Percentiles rank a stretch among this genome's conserved stretches.
These are phyloP conservation scores for Actinidia arguta DNA, from an alignment of 179 eudicot genomes.

Conservation along the genomic window DNA sequence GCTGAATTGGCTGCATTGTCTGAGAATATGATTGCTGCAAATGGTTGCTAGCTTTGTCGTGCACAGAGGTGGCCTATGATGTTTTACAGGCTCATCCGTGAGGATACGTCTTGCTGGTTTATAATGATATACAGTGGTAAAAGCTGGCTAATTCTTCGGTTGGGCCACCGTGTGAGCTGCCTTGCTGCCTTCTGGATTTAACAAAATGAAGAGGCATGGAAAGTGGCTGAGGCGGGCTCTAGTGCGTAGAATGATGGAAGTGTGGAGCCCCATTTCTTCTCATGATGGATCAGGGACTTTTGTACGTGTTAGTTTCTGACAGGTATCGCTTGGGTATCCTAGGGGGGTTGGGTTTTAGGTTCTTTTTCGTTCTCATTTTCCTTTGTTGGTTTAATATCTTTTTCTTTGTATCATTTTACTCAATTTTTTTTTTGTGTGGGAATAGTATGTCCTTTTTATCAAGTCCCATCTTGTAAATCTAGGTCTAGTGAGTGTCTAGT, in stretches of 20 bases:
- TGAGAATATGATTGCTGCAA: constrained; percentile 32
- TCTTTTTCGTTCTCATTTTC: not conserved
- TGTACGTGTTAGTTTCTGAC: constrained; percentile 19
- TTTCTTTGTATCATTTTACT: not conserved
- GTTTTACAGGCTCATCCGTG: not conserved
- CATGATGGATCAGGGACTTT: constrained; percentile 9
- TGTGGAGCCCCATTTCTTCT: not conserved
- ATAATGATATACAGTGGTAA: not conserved
- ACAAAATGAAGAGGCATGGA: no score
- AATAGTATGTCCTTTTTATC: no score
- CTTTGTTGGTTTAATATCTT: not conserved
- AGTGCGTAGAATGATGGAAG: not conserved
- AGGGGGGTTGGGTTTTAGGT: constrained; percentile 13
- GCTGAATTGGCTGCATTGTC: constrained; percentile 27
- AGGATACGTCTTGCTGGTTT: not conserved
- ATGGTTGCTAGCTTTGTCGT: constrained; percentile 43
- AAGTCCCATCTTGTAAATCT: constrained; percentile 10
- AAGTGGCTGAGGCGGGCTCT: not conserved
- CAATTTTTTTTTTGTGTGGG: not conserved
- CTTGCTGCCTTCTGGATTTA: not conserved
- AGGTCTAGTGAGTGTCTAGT: not conserved
- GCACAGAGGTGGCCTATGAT: constrained; percentile 21
- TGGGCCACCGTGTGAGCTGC: not conserved
- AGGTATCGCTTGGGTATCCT: not conserved
- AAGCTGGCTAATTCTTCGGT: not conserved